Percentiles rank a stretch among this genome's conserved stretches.
phyloP scores from a whole-genome alignment of 2,329 filamentous ascomycete genomes.

The Chrysosphaeria jannelii region DNA sequence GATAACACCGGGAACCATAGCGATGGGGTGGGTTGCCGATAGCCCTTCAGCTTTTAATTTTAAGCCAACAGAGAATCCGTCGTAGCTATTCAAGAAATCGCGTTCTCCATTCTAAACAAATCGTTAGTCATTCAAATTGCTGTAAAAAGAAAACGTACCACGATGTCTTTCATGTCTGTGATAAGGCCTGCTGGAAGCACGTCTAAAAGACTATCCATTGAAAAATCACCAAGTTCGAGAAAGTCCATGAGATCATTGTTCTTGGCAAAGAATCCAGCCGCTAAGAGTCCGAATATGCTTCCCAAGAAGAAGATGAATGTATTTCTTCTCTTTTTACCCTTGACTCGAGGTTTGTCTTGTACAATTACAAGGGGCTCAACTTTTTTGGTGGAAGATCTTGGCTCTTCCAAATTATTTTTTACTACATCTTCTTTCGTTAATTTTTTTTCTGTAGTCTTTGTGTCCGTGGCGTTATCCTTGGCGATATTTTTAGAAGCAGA shows the following conservation, averaged over 20 bases:
- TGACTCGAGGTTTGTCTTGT: not conserved
- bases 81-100: conserved; percentile 57
- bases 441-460: too few species aligned
- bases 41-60: conserved; percentile 61
- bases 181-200: conserved; percentile 65
- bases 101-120: conserved; percentile 43
- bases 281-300: conserved; percentile 66
- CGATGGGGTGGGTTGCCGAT: conserved; percentile 54
- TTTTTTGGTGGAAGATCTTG: too few species aligned
- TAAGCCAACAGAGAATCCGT: conserved; percentile 74
- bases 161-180: conserved; percentile 57
- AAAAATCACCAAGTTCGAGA: conserved; percentile 36
- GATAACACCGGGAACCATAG: conserved; percentile 95
- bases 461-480: too few species aligned
- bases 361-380: too few species aligned
- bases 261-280: conserved; percentile 69
- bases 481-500: too few species aligned
- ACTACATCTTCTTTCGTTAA: too few species aligned
- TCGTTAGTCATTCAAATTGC: not conserved
- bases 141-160: conserved; percentile 20
- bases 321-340: conserved; percentile 2
- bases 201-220: conserved; percentile 64
- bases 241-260: conserved; percentile 73
- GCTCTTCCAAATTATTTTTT: too few species aligned
- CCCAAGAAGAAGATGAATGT: conserved; percentile 68